These are phyloP conservation scores for Hygrocybe punicea DNA, from an alignment of 768 basidiomycete genomes.

Conservation along the genomic window DNA sequence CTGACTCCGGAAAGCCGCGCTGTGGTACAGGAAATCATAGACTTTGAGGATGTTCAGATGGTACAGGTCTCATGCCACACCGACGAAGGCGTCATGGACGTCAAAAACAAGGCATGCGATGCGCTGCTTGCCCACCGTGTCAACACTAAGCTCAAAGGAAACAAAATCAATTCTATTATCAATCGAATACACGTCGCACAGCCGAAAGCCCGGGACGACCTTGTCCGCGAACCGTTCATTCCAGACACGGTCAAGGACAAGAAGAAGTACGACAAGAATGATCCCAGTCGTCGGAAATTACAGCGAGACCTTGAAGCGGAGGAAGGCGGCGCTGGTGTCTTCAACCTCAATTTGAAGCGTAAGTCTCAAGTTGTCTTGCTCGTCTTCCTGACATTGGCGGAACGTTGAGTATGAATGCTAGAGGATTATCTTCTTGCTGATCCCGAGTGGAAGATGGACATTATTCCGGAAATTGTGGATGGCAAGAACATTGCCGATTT, in stretches of 20 bases:
- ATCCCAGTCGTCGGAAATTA: slow-evolving; percentile 70
- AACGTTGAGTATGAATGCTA: slow-evolving; percentile 31
- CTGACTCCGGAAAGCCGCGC: slow-evolving; percentile 70
- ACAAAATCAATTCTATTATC: slow-evolving; percentile 85
- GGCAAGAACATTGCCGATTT: slow-evolving; percentile 99
- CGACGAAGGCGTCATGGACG: slow-evolving; percentile 96
- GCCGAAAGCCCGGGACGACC: slow-evolving; percentile 87
- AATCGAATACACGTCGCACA: slow-evolving; percentile 96
- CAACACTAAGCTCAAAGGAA: slow-evolving; percentile 89
- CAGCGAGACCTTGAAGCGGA: slow-evolving; percentile 81
- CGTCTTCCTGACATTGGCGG: not conserved
- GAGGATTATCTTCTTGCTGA: slow-evolving; percentile 88
- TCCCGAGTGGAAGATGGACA: slow-evolving; percentile 92
- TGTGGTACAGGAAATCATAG: slow-evolving; percentile 85
- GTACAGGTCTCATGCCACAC: slow-evolving; percentile 92
- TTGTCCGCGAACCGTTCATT: slow-evolving; percentile 82
- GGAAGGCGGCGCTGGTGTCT: slow-evolving; percentile 87
- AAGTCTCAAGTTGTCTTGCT: slow-evolving; percentile 21
- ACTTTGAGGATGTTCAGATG: slow-evolving; percentile 62
- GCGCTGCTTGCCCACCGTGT: slow-evolving; percentile 93
- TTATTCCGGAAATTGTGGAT: slow-evolving; percentile 97
- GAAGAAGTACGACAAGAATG: slow-evolving; percentile 83
- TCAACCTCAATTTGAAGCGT: slow-evolving; percentile 89
- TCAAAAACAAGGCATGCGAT: slow-evolving; percentile 94
- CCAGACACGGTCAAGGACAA: slow-evolving; percentile 76